Percentiles rank a stretch among this genome's conserved stretches.
Evolutionary conservation across 2,329 filamentous ascomycete genomes (phyloP).

Genomic region (Penicillium thymicola): DNA sequence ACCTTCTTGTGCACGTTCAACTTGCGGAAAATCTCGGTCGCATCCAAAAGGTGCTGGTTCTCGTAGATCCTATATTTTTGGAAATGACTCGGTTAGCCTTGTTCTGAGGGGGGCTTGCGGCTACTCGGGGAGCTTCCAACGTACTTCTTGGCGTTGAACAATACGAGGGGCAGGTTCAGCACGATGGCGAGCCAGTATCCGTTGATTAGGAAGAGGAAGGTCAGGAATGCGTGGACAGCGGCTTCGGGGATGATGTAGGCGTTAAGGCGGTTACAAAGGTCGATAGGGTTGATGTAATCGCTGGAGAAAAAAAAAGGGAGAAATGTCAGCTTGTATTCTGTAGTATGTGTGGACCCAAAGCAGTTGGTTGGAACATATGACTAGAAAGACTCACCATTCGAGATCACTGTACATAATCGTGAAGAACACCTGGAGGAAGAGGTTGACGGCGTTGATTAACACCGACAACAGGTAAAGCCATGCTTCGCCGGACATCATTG

Average conservation of each 20-base stretch:
- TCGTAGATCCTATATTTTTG: conserved; percentile 74
- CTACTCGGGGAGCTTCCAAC: conserved; percentile 36
- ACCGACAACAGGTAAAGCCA: conserved; percentile 98
- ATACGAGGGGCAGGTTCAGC: conserved; percentile 86
- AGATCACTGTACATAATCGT: conserved; percentile 99
- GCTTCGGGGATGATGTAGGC: conserved; percentile 99
- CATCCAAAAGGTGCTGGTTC: conserved; percentile 94
- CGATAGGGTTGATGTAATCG: conserved; percentile 99
- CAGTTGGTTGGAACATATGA: background rate
- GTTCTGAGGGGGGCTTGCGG: conserved; percentile 1
- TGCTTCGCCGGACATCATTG: conserved; percentile 89
- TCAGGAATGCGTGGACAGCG: conserved; percentile 93
- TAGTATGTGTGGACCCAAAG: background rate
- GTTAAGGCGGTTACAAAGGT: conserved; percentile 99
- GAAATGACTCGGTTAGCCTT: conserved; percentile 22
- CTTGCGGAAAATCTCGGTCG: conserved; percentile 99
- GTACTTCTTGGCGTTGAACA: conserved; percentile 97
- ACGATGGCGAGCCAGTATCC: conserved; percentile 95
- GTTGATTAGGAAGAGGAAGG: conserved; percentile 94
- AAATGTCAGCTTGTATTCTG: conserved; percentile 24
- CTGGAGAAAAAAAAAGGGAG: conserved; percentile 46
- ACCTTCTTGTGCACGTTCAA: conserved; percentile 99
- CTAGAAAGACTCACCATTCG: conserved; percentile 74
- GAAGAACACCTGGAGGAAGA: conserved; percentile 99
- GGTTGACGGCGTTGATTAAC: conserved; percentile 99